Conservation (phyloP, 73 alveolate species). For the Tetrahymena thermophila region DNA sequence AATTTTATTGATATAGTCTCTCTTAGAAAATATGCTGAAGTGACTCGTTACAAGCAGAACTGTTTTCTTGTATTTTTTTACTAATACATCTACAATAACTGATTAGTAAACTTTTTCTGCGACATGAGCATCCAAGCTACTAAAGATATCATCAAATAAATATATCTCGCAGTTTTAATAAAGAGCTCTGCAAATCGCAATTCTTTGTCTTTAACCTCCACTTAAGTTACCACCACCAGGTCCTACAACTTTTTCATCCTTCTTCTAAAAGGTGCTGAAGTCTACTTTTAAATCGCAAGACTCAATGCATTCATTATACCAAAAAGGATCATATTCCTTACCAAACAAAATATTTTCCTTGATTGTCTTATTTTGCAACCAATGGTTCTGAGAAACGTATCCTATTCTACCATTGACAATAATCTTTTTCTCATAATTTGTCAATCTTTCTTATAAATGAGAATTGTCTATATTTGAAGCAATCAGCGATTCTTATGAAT, state of each 20-base stretch:
- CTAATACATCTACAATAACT: constrained; percentile 52
- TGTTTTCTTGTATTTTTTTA: constrained; percentile 51
- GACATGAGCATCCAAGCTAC: constrained; percentile 70
- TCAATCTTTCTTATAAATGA: background rate
- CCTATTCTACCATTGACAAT: constrained; percentile 52
- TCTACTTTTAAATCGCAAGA: constrained; percentile 76
- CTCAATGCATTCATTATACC: constrained; percentile 54
- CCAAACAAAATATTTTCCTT: constrained; percentile 84
- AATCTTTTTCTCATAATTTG: constrained; percentile 43
- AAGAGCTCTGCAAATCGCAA: constrained; percentile 75
- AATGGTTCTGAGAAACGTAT: constrained; percentile 70
- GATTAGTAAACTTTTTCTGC: constrained; percentile 59
- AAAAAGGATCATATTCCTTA: constrained; percentile 54
- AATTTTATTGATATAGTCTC: constrained; percentile 13
- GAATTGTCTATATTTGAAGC: background rate
- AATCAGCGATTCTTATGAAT: background rate
- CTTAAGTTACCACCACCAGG: constrained; percentile 82
- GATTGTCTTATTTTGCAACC: constrained; percentile 75
- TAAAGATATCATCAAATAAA: constrained; percentile 79
- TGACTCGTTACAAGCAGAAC: constrained; percentile 61
- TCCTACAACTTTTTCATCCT: constrained; percentile 68
- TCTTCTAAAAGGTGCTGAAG: constrained; percentile 56
- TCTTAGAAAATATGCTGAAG: constrained; percentile 16
- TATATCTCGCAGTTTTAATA: constrained; percentile 65
- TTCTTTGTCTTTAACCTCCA: constrained; percentile 84